Conservation (phyloP, 179 eudicot species). For the Patellifolia procumbens region DNA sequence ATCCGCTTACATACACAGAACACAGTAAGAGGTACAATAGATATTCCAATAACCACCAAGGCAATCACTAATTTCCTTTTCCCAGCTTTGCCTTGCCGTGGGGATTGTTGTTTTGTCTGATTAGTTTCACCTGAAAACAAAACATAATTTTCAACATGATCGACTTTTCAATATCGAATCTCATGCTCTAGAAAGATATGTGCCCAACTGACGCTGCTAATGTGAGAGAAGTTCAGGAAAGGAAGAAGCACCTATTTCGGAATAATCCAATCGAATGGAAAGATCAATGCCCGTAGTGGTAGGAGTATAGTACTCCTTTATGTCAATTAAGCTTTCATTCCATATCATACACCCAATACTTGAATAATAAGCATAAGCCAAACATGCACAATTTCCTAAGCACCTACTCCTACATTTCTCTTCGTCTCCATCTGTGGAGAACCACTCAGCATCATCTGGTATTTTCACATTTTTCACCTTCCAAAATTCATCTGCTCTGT, state of each 20-base stretch:
- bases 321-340: slow-evolving; percentile 27
- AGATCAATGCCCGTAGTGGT: slow-evolving; percentile 32
- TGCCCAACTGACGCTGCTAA: not conserved
- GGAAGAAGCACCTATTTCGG: slow-evolving; percentile 27
- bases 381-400: slow-evolving; percentile 18
- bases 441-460: too few species aligned
- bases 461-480: too few species aligned
- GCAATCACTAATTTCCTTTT: slow-evolving; percentile 12
- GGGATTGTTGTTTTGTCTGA: slow-evolving; percentile 6
- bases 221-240: not conserved
- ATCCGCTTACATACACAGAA: slow-evolving; percentile 19
- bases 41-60: slow-evolving; percentile 1
- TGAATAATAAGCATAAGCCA: slow-evolving; percentile 27
- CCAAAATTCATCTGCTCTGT: too few species aligned
- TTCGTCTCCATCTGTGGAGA: slow-evolving; percentile 7
- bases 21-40: not conserved
- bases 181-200: not conserved
- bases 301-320: slow-evolving; percentile 10
- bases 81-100: not conserved
- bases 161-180: not conserved
- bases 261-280: slow-evolving; percentile 23
- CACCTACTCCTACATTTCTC: slow-evolving; percentile 14
- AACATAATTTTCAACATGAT: not conserved
- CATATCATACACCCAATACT: slow-evolving; percentile 29
- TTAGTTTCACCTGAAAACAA: slow-evolving; percentile 8